Evolutionary conservation across 164 flowering plant species (phyloP), one percentile per base, ranked within the genome.

Genomic region (Magnolia changhungtana): DNA sequence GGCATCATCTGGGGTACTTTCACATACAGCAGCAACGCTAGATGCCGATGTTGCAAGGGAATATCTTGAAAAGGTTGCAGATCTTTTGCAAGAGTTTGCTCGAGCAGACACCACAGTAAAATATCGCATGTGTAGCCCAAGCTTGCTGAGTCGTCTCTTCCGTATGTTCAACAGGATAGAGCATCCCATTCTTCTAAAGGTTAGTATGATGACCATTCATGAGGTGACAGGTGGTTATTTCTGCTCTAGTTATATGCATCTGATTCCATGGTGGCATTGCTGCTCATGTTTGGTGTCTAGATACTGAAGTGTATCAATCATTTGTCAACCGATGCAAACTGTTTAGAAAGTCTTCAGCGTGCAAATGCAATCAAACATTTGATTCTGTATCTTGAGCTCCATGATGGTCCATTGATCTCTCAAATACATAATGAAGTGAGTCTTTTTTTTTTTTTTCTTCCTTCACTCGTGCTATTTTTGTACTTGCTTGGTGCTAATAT

Each of bases 351-450:
- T 85, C 98, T 96, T 82, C 99, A 94, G 84, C 90, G 95, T 19
- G 98, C 98, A 24, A 96, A 96, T 84, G 99, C 97, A 73, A 91
- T 96, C 76, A 96, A 91, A 80, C 88, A 91, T 85, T 85, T 96
- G 88, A 94, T 96, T 50, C 98, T 97, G 37, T 94, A 96, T 80
- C 99, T 96, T 84, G 98, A 96, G 78, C 93, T 94, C 73, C 91
- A 88, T 84, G 99, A 94, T 72, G 97, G 96, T 61, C 85, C 89
- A 77, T 95, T 94, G 71, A 85, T 96, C 69, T 84, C 87, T 76
- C 91, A 91, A 78, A 92, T 96, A 74, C 98, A 96, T 85, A 84
- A 81, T 75, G 98, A 96, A 90, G 99, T 94, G 66, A 75, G 87
- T 75, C 18, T 55, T 55, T 55, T 55, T 55, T 55, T 55, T 55